Evolutionary conservation across 257 asterid species (phyloP), one percentile per base, ranked within the genome.

Genomic region (Nicotiana sylvestris): DNA sequence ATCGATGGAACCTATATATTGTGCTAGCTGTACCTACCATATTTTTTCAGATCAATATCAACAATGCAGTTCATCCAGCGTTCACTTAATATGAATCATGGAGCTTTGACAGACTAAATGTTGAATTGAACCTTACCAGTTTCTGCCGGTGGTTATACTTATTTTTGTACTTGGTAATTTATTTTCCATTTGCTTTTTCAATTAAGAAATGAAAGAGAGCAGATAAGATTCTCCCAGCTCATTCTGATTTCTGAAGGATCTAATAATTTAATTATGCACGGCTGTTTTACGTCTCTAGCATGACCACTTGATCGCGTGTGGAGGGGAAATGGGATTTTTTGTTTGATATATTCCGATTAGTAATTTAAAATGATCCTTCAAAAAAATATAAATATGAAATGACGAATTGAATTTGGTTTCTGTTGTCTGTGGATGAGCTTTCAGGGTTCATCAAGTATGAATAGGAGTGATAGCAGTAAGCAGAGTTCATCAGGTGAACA

Each of bases 371-470:
- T 46, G 79, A 25, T 70, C 21, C 56, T 39, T 39, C 10, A 32
- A 70, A 39, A 11, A n/a, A 10, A 10, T 55, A 4, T 56, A 56
- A 9, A 77, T 56, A 32, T 72, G 37, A 72, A 46, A 49, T 74
- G 64, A 15, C 15, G 1, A 57, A 72, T 74, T 82, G 57, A 72
- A 55, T 74, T 43, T 58, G 65, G 60, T 29, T 66, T 81, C 30
- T 81, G 18, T 3, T 66, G 30, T 66, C 30, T 51, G 55, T 58
- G 79, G 85, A 17, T 53, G 61, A 74, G 77, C 77, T 39, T 85
- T 89, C 49, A 94, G 99, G 98, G 97, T 82, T 87, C 97, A 66
- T 85, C 85, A 16, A 89, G 91, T 86, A 82, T 90, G 84, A 60
- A 13, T 49, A 89, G 91, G 82, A 90, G 83, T 39, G 93, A 87